A percentile compares a stretch with the other conserved stretches of the same genome.
These are phyloP conservation scores for Monosporascus sp. DNA, from an alignment of 2,329 filamentous ascomycete species.

Conservation along the genomic window DNA sequence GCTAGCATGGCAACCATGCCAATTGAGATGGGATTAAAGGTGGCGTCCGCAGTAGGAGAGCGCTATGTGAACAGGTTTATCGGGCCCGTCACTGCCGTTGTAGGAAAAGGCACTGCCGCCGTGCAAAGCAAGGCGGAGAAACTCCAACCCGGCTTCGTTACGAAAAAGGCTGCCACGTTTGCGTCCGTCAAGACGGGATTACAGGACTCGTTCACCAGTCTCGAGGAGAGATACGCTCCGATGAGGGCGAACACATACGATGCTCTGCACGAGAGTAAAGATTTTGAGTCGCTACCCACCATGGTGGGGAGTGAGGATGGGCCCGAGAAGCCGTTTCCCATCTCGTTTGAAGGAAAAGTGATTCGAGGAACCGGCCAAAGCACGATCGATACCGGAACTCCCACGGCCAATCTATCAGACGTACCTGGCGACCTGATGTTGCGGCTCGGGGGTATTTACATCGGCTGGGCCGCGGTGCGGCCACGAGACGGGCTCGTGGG, in stretches of 20 bases:
- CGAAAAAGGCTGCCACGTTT: conserved; percentile 36
- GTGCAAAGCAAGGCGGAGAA: conserved; percentile 35
- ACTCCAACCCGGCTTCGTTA: conserved; percentile 25
- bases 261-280: conserved; percentile 25
- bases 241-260: conserved; percentile 30
- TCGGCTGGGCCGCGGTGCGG: conserved; percentile 54
- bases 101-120: conserved; percentile 35
- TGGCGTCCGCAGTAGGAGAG: conserved; percentile 45
- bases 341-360: conserved; percentile 46
- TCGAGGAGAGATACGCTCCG: conserved; percentile 32
- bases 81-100: conserved; percentile 34
- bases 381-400: conserved; percentile 36
- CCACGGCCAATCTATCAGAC: conserved; percentile 48
- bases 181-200: conserved; percentile 31
- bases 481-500: conserved; percentile 27
- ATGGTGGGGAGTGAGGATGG: conserved; percentile 46
- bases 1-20: conserved; percentile 61
- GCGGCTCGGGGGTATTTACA: conserved; percentile 56
- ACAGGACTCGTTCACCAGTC: conserved; percentile 24
- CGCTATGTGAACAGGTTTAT: conserved; percentile 39
- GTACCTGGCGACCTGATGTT: conserved; percentile 48
- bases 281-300: conserved; percentile 27
- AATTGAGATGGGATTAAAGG: conserved; percentile 58
- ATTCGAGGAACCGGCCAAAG: conserved; percentile 38
- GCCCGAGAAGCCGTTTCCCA: conserved; percentile 47